phyloP scores from a whole-genome alignment of 805 yeast species.

The Metschnikowia lachancei region DNA sequence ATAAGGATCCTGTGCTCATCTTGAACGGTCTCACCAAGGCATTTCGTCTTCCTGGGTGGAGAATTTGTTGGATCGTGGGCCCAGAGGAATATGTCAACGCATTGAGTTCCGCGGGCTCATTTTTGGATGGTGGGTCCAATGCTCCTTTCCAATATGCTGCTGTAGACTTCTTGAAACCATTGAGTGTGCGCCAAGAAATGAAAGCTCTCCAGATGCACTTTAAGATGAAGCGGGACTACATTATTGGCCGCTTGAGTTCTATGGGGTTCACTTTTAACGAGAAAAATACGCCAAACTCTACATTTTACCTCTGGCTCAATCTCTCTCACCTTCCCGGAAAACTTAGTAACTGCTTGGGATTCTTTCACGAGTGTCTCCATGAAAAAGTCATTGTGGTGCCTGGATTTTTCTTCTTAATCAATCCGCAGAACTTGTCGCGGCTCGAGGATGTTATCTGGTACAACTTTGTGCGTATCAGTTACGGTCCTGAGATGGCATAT shows the following conservation, averaged over 20 bases:
- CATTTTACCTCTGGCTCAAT: constrained; percentile 60
- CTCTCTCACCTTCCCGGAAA: constrained; percentile 54
- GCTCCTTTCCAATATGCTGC: constrained; percentile 63
- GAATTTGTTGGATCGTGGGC: constrained; percentile 62
- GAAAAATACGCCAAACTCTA: constrained; percentile 50
- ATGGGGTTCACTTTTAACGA: constrained; percentile 54
- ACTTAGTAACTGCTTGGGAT: constrained; percentile 55
- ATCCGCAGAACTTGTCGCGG: constrained; percentile 48
- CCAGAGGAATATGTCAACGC: constrained; percentile 59
- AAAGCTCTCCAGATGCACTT: constrained; percentile 57
- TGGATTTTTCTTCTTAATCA: constrained; percentile 59
- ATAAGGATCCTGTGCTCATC: constrained; percentile 56
- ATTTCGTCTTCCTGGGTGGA: constrained; percentile 63
- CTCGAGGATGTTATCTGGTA: constrained; percentile 59
- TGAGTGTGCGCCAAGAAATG: constrained; percentile 49
- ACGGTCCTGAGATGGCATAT: constrained; percentile 55
- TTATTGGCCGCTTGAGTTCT: constrained; percentile 44
- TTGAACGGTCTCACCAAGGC: constrained; percentile 61
- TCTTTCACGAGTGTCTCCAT: constrained; percentile 61
- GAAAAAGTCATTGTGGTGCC: constrained; percentile 61
- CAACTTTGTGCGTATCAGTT: constrained; percentile 55
- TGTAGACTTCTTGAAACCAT: constrained; percentile 51
- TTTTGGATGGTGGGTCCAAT: constrained; percentile 59
- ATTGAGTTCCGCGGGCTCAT: constrained; percentile 57
- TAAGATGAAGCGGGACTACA: constrained; percentile 55